Evolutionary conservation across 352 stramenopile genomes (phyloP), one percentile per base, ranked within the genome.

Genomic region (Phytophthora uliginosa): DNA sequence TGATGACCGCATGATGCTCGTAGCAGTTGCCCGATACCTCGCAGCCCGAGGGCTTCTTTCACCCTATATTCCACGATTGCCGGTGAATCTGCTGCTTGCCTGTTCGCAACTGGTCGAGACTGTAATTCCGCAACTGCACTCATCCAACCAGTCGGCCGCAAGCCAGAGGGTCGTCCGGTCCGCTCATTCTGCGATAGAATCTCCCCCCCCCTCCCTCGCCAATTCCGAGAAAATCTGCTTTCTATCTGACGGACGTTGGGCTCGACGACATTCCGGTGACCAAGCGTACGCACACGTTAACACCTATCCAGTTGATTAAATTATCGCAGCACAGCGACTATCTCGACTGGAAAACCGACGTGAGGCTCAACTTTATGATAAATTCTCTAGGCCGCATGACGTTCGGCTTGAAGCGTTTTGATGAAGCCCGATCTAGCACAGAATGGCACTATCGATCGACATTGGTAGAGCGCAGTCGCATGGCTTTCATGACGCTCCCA

Each of bases 381-480:
- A 56, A 56, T 13, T 56, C 24, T 22, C 24, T 56, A 15, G 50
- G 50, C 5, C 34, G 50, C n/a, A 56, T 56, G 50, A 38, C 24
- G 12, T 56, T 38, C 36, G 50, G 50, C 10, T 20, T 10, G 8
- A 12, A 38, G 13, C 50, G 50, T 10, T 56, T 56, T 33, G 13
- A 56, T 36, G 50, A 36, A 7, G 50, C 24, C 36, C 24, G 24
- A 13, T 22, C 50, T 6, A 56, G 22, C 24, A 20, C 24, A 8
- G 50, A 38, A 2, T 36, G 34, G 22, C 20, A 56, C 22, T 56
- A 56, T 18, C 50, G 34, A n/a, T 56, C 24, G 22, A 56, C 50
- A 1, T 56, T 10, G 24, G 24, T 38, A 5, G 20, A 56, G 24
- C 20, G 24, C 8, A 56, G 22, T 28, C 24, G 22, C 50, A 56